Percentiles rank a stretch among this genome's conserved stretches.
These are phyloP conservation scores for Hypoxylon perforatum DNA, from an alignment of 495 filamentous ascomycete genomes.

Conservation along the genomic window DNA sequence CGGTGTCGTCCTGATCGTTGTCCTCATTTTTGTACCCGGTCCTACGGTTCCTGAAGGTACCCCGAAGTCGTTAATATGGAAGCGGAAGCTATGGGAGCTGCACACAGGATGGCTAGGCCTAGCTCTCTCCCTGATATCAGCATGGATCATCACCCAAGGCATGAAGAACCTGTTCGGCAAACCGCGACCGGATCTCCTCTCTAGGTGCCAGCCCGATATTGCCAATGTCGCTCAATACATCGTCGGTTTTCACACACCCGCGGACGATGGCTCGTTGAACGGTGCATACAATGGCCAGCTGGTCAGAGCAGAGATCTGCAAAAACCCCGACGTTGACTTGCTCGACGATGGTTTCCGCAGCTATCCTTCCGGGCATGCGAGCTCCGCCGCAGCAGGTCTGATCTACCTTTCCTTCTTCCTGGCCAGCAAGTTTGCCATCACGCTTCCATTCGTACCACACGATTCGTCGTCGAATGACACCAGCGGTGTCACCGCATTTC, in stretches of 20 bases:
- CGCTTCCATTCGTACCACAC: slow-evolving; percentile 66
- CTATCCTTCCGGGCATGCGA: slow-evolving; percentile 78
- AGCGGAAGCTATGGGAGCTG: slow-evolving; percentile 84
- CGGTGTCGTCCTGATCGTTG: slow-evolving; percentile 74
- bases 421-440: slow-evolving; percentile 70
- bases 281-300: slow-evolving; percentile 62
- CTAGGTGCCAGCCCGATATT: slow-evolving; percentile 70
- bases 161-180: slow-evolving; percentile 91
- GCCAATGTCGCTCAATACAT: slow-evolving; percentile 54
- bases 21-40: slow-evolving; percentile 72
- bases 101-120: slow-evolving; percentile 84
- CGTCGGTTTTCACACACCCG: slow-evolving; percentile 51
- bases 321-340: slow-evolving; percentile 67
- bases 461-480: slow-evolving; percentile 46
- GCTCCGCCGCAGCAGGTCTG: slow-evolving; percentile 75
- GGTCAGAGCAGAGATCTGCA: slow-evolving; percentile 76
- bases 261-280: slow-evolving; percentile 48
- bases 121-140: slow-evolving; percentile 69
- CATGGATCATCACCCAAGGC: slow-evolving; percentile 82
- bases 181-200: slow-evolving; percentile 83
- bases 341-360: slow-evolving; percentile 88
- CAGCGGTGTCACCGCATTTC: slow-evolving; percentile 57
- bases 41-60: slow-evolving; percentile 74
- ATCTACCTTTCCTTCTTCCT: slow-evolving; percentile 81
- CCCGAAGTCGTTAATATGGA: slow-evolving; percentile 71